A percentile compares a stretch with the other conserved stretches of the same genome.
These are phyloP conservation scores for Beverwykella pulmonaria DNA, from an alignment of 495 filamentous ascomycete species.

Conservation along the genomic window DNA sequence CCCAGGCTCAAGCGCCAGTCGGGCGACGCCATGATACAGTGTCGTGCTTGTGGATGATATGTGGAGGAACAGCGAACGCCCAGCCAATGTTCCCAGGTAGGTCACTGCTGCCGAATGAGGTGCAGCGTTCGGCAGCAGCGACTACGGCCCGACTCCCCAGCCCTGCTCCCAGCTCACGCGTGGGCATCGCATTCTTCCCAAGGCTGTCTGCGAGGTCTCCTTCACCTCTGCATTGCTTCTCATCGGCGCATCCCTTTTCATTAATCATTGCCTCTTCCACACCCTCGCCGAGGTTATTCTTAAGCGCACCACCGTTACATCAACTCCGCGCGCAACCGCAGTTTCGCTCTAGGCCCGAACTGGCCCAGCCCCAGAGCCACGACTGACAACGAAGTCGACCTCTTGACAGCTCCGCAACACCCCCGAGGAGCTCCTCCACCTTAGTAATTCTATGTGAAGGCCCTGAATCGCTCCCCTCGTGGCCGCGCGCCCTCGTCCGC, in stretches of 20 bases:
- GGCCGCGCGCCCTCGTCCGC: conserved; percentile 26
- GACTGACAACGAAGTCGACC: conserved; percentile 31
- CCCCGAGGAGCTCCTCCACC: conserved; percentile 10
- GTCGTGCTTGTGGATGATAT: background rate
- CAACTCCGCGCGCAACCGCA: conserved; percentile 21
- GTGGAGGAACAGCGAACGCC: background rate
- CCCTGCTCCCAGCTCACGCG: background rate
- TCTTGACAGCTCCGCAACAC: conserved; percentile 29
- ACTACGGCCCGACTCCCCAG: background rate
- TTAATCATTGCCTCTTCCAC: background rate
- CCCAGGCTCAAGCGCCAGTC: conserved; percentile 50
- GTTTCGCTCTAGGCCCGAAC: conserved; percentile 21
- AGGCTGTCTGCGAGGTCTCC: conserved; percentile 3
- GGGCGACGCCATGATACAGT: conserved; percentile 6
- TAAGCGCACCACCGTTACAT: conserved; percentile 1
- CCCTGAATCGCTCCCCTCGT: conserved; percentile 6
- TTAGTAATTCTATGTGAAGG: conserved; percentile 33
- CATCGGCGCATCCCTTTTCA: conserved; percentile 8
- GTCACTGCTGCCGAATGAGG: background rate
- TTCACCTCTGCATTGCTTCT: background rate
- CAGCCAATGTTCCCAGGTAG: background rate
- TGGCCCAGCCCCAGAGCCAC: conserved; percentile 5
- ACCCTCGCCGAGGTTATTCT: background rate
- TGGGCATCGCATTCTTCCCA: background rate
- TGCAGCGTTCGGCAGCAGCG: background rate